Evolutionary conservation across 176 grass and related monocot genomes (phyloP).

Genomic region (Themeda triandra): DNA sequence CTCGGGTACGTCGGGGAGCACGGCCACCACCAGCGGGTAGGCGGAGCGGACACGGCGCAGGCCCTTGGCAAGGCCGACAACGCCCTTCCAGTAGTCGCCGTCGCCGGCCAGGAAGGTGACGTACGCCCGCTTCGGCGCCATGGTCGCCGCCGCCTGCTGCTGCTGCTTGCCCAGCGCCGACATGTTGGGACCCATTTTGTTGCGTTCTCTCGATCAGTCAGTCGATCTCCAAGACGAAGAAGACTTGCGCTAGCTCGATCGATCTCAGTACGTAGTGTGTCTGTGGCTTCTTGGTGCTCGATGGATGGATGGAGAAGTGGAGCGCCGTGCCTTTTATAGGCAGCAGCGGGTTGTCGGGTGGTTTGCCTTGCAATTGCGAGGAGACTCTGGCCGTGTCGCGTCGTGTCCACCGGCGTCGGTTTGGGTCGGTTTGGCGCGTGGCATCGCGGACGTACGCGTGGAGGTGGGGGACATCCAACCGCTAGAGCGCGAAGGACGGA

Average conservation of each 20-base stretch:
- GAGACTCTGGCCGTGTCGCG: no score
- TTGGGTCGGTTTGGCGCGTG: background rate
- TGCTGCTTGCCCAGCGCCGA: background rate
- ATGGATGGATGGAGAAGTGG: background rate
- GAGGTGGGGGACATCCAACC: background rate
- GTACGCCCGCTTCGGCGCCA: constrained; percentile 32
- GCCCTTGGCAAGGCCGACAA: constrained; percentile 70
- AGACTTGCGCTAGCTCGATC: background rate
- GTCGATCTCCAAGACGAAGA: background rate
- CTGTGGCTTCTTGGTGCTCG: background rate
- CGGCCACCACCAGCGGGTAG: constrained; percentile 73
- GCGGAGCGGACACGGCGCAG: constrained; percentile 44
- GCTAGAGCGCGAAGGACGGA: background rate
- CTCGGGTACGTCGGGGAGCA: constrained; percentile 66
- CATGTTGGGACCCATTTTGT: constrained; percentile 25
- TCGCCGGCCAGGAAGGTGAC: constrained; percentile 76
- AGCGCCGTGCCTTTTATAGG: background rate
- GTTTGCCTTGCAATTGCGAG: no score
- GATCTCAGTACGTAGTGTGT: no score
- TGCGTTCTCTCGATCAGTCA: no score
- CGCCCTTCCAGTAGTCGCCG: constrained; percentile 85
- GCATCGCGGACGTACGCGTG: background rate
- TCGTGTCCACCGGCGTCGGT: background rate
- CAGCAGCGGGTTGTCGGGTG: no score
- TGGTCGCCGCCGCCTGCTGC: background rate